Base-by-base conservation (phyloP, 306 rosid genomes). In the Biancaea sappan region DNA sequence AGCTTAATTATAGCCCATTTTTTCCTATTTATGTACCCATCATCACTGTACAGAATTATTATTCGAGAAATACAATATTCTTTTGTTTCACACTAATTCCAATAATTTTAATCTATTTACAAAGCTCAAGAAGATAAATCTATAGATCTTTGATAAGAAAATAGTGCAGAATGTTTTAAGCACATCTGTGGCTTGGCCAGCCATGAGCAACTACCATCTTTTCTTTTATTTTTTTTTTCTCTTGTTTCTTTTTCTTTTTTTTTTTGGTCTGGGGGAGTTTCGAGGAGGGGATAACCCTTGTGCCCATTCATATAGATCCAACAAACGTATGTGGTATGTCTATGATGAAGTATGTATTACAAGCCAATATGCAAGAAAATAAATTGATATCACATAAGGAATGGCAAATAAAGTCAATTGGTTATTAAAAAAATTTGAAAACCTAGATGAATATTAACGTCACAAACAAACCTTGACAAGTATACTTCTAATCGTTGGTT, bases 401-500 rank as follows among this genome's bases (percentile, higher is more conserved):
- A 41, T 40, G 43, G 24, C 13, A 48, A 28, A 25, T 35, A 41
- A 64, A 46, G 12, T 37, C 60, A 44, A 29, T 40, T 18, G 40
- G 28, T 63, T 11, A 25, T 66, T 21, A n/a, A 31, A 47, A 58
- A 29, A 51, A 18, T 54, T 43, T 8, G 15, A 32, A 62, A 34
- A 58, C 40, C 9, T n/a, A n/a, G n/a, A n/a, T 53, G 40, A 63
- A 4, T 64, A 54, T 52, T 41, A 34, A 65, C 19, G 58, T 4
- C 29, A 78, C 18, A 6, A 34, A 85, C 85, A 21, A 85, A 94
- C 98, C 98, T 94, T 19, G 84, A 72, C 72, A 90, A 75, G 80
- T 88, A 85, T 47, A 81, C 89, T 79, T 91, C 92, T 85, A 91
- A 84, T 66, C 87, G 86, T 56, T 81, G 87, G 77, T 91, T 94